Evolutionary conservation across 306 rosid species (phyloP), one percentile per base, ranked within the genome.

Genomic region (Bauhinia variegata): DNA sequence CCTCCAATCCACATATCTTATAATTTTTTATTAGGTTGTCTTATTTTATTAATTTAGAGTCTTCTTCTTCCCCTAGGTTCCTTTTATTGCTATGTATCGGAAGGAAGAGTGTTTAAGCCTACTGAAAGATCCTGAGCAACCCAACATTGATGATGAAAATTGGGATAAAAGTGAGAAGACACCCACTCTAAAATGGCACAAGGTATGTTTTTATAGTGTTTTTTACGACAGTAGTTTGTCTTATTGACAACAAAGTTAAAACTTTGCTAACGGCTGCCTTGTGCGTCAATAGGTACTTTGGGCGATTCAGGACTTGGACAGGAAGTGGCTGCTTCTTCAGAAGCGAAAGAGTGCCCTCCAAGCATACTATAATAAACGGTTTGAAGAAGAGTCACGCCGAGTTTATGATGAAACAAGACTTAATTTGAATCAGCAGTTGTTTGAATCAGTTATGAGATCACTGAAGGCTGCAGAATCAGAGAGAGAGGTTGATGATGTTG

Each of bases 401-500:
- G 76, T 81, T 14, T 83, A 90, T 74, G 91, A 93, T 80, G 97
- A 83, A 81, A 81, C 90, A 28, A 80, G 90, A 78, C 90, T 85
- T 36, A 73, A 76, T 53, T 73, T 93, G 62, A 90, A 90, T 77
- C 82, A 80, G 61, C 89, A 85, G 63, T 76, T 88, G 77, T 93
- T 86, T 80, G 99, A 90, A 54, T 93, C 99, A 36, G 81, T 88
- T 65, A 93, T 88, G 87, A 88, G 84, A 79, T 85, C 91, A 2
- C 79, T 93, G 59, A 87, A 88, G 86, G 96, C 89, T 67, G 99
- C 99, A 54, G 97, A 86, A 74, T 83, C 99, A 15, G 99, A 93
- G 77, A 83, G 97, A 65, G 99, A 93, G 85, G 89, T 93, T 77
- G 99, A 93, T 59, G 99, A 93, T 69, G 99, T 93, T 75, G 99